These are phyloP conservation scores for Pseudonectria buxi DNA, from an alignment of 2,329 filamentous ascomycete species.

Conservation along the genomic window DNA sequence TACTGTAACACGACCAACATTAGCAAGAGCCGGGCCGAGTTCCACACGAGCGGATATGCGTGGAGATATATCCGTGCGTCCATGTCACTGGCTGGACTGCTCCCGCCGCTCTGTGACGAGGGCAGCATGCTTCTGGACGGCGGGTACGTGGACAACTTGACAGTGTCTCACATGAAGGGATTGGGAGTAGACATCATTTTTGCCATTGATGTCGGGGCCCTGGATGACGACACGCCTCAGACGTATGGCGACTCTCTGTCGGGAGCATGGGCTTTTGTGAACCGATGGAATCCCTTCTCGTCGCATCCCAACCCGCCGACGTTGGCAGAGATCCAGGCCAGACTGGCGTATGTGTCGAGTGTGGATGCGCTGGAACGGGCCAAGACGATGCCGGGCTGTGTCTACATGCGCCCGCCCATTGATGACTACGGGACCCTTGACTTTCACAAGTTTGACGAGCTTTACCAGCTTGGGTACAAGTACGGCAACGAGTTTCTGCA, in stretches of 20 bases:
- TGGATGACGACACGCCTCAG: constrained; percentile 90
- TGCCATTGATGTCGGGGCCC: constrained; percentile 84
- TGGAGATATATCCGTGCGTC: constrained; percentile 96
- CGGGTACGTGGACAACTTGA: constrained; percentile 95
- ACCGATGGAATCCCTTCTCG: constrained; percentile 96
- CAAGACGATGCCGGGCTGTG: constrained; percentile 81
- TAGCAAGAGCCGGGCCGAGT: constrained; percentile 83
- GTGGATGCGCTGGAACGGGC: constrained; percentile 91
- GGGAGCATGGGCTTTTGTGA: constrained; percentile 89
- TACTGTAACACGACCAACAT: constrained; percentile 99
- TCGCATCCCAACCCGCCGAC: constrained; percentile 86
- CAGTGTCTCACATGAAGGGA: constrained; percentile 93
- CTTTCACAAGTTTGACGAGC: constrained; percentile 96
- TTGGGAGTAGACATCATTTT: constrained; percentile 92
- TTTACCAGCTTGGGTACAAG: constrained; percentile 80
- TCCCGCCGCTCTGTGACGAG: constrained; percentile 93
- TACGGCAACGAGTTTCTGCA: constrained; percentile 78
- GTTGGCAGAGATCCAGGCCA: constrained; percentile 88
- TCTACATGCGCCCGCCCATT: constrained; percentile 95
- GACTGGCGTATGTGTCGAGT: constrained; percentile 89
- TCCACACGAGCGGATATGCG: constrained; percentile 92
- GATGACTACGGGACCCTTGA: constrained; percentile 91
- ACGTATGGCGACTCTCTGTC: constrained; percentile 90
- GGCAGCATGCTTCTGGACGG: constrained; percentile 95
- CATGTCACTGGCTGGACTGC: constrained; percentile 88